Conservation (phyloP, 768 basidiomycete species). For the Mycena leptocephala region DNA sequence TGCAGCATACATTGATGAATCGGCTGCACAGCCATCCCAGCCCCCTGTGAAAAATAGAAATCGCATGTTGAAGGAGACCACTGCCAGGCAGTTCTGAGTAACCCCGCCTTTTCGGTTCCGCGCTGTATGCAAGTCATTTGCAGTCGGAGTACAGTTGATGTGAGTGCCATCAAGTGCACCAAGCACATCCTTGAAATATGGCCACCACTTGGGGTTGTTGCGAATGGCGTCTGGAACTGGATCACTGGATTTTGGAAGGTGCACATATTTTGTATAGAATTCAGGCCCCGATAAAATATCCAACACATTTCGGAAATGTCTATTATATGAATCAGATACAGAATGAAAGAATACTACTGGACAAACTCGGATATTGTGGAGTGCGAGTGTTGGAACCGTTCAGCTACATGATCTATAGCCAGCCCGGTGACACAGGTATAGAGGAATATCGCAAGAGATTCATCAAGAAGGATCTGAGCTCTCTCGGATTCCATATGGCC, state of each 20-base stretch:
- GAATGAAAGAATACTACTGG: background rate
- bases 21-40: slow-evolving; percentile 58
- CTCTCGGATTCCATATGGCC: background rate
- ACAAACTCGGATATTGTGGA: too few species aligned
- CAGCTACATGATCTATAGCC: background rate
- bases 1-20: slow-evolving; percentile 46
- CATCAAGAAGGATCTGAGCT: background rate
- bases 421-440: background rate
- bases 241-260: slow-evolving; percentile 33
- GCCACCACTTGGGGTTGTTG: slow-evolving; percentile 44
- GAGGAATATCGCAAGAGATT: background rate
- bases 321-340: background rate
- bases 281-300: slow-evolving; percentile 10
- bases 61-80: slow-evolving; percentile 47
- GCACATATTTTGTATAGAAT: slow-evolving; percentile 36
- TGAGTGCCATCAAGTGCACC: slow-evolving; percentile 54
- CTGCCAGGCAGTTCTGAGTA: slow-evolving; percentile 57
- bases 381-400: background rate
- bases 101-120: slow-evolving; percentile 51
- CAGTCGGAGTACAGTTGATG: slow-evolving; percentile 40
- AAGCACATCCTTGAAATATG: slow-evolving; percentile 50
- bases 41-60: slow-evolving; percentile 57
- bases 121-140: slow-evolving; percentile 32
- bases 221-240: slow-evolving; percentile 34
- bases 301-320: slow-evolving; percentile 29